Base-by-base conservation (phyloP, 2,329 filamentous ascomycete genomes). In the Botrytis sinoallii region DNA sequence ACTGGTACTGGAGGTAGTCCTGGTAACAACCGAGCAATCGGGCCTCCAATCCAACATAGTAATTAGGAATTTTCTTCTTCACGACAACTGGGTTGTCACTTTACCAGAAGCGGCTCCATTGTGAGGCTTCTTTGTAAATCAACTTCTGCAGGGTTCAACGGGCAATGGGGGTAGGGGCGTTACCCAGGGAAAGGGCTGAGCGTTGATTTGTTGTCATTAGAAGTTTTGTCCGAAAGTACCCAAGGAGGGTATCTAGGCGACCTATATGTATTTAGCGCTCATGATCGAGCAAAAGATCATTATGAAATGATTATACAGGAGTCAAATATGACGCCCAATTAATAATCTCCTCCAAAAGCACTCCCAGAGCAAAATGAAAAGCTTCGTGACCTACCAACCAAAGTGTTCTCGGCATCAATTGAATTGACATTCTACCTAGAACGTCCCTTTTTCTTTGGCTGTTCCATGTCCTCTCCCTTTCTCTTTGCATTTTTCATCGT, bases 181-280 rank as follows among this genome's bases (percentile, higher is more conserved):
- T 80, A 74, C 77, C 78, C 77, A 76, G 71, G 77, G 77, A 75
- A 74, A 75, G 77, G 79, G 77, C 74, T 74, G 73, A 76, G 72
- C 76, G 73, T 77, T 77, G 77, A 74, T 68, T 77, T 77, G 69
- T 77, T 73, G 71, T 73, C 72, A 77, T 76, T 78, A 78, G 75
- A 79, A 65, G 65, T 71, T 75, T 55, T 73, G 68, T 72, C 73
- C 66, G 73, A 69, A 57, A 72, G 59, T 69, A 61, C 68, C 73
- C 9, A 60, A 18, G 46, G 48, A 74, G 71, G 60, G 72, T 73
- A 71, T 71, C 73, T 75, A 71, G 74, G 71, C 63, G 73, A 74
- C 74, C 77, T 80, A 76, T 78, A 32, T 80, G 79, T 80, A 80
- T 67, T 79, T 79, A 80, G 76, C 72, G 73, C 74, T 76, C 77